A percentile compares a stretch with the other conserved stretches of the same genome.
These are phyloP conservation scores for Gardenia jasminoides DNA, from an alignment of 257 asterid species.

Conservation along the genomic window DNA sequence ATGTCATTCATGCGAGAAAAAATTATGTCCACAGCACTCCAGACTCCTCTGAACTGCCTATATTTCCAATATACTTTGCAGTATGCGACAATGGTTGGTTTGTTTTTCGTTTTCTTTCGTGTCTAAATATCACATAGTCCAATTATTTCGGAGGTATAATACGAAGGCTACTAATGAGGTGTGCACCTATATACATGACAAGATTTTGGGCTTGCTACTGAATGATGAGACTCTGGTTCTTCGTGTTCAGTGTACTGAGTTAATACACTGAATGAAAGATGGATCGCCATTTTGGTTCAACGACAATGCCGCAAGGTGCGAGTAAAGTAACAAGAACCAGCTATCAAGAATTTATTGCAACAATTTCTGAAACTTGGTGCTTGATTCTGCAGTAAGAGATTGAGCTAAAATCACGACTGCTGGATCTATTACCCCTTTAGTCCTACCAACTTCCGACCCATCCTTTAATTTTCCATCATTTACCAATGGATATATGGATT, in stretches of 20 bases:
- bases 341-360: background rate
- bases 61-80: too few species aligned
- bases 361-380: slow-evolving; percentile 9
- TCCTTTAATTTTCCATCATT: background rate
- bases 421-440: slow-evolving; percentile 9
- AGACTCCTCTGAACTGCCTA: too few species aligned
- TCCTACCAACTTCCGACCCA: slow-evolving; percentile 13
- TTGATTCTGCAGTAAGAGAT: background rate
- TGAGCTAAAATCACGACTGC: background rate
- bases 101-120: too few species aligned
- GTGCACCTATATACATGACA: background rate
- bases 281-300: slow-evolving; percentile 14
- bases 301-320: background rate
- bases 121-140: background rate
- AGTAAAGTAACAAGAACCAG: background rate
- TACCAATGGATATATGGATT: slow-evolving; percentile 4
- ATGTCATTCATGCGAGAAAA: too few species aligned
- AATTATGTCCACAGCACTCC: too few species aligned
- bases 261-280: background rate
- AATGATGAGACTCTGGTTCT: background rate
- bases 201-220: background rate
- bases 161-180: background rate
- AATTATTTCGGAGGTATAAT: too few species aligned
- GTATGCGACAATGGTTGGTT: too few species aligned
- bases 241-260: background rate